Conservation (phyloP, 129 eudicot species). For the Gnaphalium uliginosum region DNA sequence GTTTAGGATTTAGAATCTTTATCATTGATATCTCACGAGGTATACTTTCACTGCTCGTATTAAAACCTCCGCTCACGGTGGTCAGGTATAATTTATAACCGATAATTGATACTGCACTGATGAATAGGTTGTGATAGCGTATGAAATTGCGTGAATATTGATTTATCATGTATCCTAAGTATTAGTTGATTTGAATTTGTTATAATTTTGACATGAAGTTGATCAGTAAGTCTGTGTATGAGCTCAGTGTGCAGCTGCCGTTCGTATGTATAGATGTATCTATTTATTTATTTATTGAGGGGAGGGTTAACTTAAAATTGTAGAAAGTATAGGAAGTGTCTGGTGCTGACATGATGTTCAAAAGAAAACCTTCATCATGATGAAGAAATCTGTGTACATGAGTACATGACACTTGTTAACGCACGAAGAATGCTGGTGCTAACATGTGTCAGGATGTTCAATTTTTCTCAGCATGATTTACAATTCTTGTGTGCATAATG, state of each 20-base stretch:
- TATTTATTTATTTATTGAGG: not conserved
- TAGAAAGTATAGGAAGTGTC: not conserved
- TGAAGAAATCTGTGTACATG: not conserved
- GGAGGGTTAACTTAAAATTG: not conserved
- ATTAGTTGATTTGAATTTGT: not conserved
- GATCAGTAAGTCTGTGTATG: too few species aligned
- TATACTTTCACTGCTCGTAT: conserved; percentile 86
- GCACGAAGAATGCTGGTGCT: too few species aligned
- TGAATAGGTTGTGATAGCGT: not conserved
- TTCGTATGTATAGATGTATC: too few species aligned
- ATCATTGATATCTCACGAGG: too few species aligned
- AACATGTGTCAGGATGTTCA: not conserved
- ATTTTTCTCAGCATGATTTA: not conserved
- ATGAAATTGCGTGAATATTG: not conserved
- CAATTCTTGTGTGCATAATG: not conserved
- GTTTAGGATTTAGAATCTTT: too few species aligned
- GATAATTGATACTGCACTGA: not conserved
- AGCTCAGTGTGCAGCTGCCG: too few species aligned
- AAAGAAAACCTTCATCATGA: not conserved
- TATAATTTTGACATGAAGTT: not conserved
- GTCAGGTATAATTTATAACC: conserved; percentile 49
- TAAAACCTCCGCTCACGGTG: conserved; percentile 68
- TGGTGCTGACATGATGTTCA: not conserved
- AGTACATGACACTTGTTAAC: too few species aligned
- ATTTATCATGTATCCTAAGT: not conserved